phyloP scores from a whole-genome alignment of 2,329 filamentous ascomycete genomes.

The Orbilia brochopaga region DNA sequence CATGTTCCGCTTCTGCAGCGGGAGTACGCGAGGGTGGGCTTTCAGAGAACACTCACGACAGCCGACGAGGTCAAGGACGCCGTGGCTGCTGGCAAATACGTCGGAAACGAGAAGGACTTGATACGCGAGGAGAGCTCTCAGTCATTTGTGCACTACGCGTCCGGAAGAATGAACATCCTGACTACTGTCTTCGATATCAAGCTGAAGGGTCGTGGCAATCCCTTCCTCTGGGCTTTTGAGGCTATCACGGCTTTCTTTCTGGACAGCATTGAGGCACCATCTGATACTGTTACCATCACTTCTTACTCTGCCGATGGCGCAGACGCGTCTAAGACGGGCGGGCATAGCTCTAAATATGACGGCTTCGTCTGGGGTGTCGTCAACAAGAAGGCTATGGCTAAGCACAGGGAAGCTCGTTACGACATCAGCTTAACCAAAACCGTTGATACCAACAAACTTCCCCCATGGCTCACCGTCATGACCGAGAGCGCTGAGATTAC shows the following conservation, averaged over 20 bases:
- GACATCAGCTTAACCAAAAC: slow-evolving; percentile 91
- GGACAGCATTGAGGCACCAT: slow-evolving; percentile 73
- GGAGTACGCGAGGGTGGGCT: slow-evolving; percentile 89
- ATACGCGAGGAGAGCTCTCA: slow-evolving; percentile 76
- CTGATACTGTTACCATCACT: slow-evolving; percentile 76
- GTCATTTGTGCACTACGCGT: slow-evolving; percentile 85
- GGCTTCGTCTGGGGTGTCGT: slow-evolving; percentile 94
- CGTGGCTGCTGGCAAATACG: slow-evolving; percentile 53
- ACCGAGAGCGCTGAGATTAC: slow-evolving; percentile 95
- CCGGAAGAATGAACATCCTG: slow-evolving; percentile 88
- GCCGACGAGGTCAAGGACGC: slow-evolving; percentile 61
- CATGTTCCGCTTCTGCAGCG: slow-evolving; percentile 73
- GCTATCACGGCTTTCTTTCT: slow-evolving; percentile 74
- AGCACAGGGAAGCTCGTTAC: slow-evolving; percentile 88
- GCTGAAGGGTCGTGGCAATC: slow-evolving; percentile 86
- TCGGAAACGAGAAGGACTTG: slow-evolving; percentile 32
- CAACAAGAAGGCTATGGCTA: slow-evolving; percentile 92
- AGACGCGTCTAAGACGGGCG: slow-evolving; percentile 71
- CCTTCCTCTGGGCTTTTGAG: slow-evolving; percentile 71
- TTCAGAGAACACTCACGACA: slow-evolving; percentile 61
- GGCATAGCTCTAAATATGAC: slow-evolving; percentile 72
- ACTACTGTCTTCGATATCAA: slow-evolving; percentile 85
- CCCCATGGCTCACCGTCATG: slow-evolving; percentile 90
- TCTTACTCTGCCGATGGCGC: slow-evolving; percentile 91
- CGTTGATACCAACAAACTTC: slow-evolving; percentile 89